Percentiles rank a stretch among this genome's conserved stretches.
These are phyloP conservation scores for Cordyceps farinosa DNA, from an alignment of 2,329 filamentous ascomycete species.

Conservation along the genomic window DNA sequence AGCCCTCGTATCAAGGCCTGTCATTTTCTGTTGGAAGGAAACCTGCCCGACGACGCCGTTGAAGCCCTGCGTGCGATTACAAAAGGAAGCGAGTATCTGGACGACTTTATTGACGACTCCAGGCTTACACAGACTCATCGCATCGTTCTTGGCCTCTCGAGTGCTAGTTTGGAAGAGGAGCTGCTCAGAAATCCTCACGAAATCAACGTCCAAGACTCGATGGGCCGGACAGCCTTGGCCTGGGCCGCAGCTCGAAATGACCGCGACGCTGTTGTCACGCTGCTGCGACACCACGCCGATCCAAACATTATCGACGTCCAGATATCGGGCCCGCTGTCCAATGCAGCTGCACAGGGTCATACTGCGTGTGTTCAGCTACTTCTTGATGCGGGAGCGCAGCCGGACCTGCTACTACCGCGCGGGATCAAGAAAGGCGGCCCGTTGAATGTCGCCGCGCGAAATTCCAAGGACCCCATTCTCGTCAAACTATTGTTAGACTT, in stretches of 20 bases:
- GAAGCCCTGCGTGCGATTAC: conserved; percentile 23
- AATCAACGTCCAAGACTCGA: conserved; percentile 20
- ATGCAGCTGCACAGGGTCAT: conserved; percentile 23
- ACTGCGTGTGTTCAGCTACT: conserved; percentile 21
- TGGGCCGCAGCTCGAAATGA: conserved; percentile 24
- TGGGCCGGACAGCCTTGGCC: conserved; percentile 23
- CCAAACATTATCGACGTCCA: conserved; percentile 25
- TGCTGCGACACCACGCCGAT: conserved; percentile 21
- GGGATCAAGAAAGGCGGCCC: conserved; percentile 28
- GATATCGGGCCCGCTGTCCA: conserved; percentile 23
- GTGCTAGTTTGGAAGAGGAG: conserved; percentile 19
- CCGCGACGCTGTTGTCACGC: conserved; percentile 17
- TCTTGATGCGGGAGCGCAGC: conserved; percentile 24
- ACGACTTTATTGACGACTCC: conserved; percentile 22
- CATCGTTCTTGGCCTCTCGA: conserved; percentile 21
- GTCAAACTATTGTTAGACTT: conserved; percentile 31
- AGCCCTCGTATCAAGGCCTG: conserved; percentile 24
- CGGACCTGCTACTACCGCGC: too few relatives aligned
- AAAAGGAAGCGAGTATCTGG: conserved; percentile 23
- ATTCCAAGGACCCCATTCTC: conserved; percentile 27
- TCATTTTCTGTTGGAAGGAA: conserved; percentile 24
- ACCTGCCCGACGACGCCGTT: conserved; percentile 14
- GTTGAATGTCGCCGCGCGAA: conserved; percentile 31
- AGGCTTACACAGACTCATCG: conserved; percentile 21
- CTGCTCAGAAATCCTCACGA: conserved; percentile 18